Evolutionary conservation across 805 yeast genomes (phyloP).

Genomic region (Nakazawaea holstii): DNA sequence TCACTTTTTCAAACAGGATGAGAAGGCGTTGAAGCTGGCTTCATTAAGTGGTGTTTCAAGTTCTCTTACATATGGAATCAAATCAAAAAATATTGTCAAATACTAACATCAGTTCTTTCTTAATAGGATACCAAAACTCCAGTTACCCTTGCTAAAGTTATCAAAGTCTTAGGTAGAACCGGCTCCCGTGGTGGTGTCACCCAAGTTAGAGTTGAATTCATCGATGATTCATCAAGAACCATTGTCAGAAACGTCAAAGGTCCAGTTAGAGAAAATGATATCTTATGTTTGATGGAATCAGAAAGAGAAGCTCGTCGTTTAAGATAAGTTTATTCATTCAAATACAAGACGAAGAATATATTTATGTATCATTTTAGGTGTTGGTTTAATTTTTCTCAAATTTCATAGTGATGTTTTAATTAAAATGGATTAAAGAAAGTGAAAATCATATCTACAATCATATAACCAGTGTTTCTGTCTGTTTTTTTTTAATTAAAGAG

Average conservation of each 20-base stretch:
- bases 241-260: conserved; percentile 97
- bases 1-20: no score
- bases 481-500: neutral
- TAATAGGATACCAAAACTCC: conserved; percentile 67
- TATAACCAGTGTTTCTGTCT: neutral
- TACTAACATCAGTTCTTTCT: conserved; percentile 10
- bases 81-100: neutral
- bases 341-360: neutral
- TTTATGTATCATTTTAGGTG: neutral
- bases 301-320: conserved; percentile 99
- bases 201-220: conserved; percentile 96
- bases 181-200: conserved; percentile 99
- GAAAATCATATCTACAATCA: neutral
- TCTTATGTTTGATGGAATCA: conserved; percentile 98
- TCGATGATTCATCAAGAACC: conserved; percentile 92
- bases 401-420: neutral
- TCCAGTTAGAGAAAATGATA: conserved; percentile 97
- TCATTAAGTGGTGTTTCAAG: no score
- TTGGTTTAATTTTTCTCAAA: neutral
- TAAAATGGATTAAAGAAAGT: neutral
- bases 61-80: no score
- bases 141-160: conserved; percentile 99
- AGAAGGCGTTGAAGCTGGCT: no score
- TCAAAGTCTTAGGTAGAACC: conserved; percentile 99
- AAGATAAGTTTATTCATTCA: conserved; percentile 46